A percentile compares a stretch with the other conserved stretches of the same genome.
Conservation (phyloP, 768 basidiomycete genomes). For the Boletus coccyginus region DNA sequence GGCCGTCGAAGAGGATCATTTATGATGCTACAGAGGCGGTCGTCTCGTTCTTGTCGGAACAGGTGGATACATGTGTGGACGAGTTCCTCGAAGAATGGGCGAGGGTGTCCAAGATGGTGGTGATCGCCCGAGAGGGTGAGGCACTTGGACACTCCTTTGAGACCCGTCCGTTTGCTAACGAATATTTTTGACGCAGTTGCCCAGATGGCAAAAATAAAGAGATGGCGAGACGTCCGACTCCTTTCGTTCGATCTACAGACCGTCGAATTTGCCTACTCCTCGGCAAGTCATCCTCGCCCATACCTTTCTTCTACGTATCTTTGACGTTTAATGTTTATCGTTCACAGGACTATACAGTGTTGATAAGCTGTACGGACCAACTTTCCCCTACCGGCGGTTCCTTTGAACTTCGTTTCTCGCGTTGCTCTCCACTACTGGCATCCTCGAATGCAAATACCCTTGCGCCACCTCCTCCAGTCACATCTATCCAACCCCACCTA, state of each 20-base stretch:
- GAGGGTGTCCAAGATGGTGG: constrained; percentile 88
- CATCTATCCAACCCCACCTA: constrained; percentile 28
- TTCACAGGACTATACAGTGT: constrained; percentile 67
- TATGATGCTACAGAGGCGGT: constrained; percentile 88
- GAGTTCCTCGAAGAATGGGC: constrained; percentile 94
- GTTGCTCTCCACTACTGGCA: constrained; percentile 29
- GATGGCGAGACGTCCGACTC: constrained; percentile 75
- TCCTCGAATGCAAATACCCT: constrained; percentile 16
- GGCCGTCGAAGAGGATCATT: constrained; percentile 84
- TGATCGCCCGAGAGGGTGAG: constrained; percentile 85
- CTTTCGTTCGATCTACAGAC: constrained; percentile 90
- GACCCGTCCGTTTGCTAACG: background rate
- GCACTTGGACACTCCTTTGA: background rate
- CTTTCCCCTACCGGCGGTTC: constrained; percentile 64
- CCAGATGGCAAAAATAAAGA: constrained; percentile 71
- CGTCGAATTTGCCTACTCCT: constrained; percentile 83
- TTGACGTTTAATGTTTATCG: background rate
- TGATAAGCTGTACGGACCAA: constrained; percentile 77
- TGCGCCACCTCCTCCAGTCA: constrained; percentile 26
- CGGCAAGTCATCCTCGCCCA: constrained; percentile 35
- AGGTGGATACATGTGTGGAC: constrained; percentile 85
- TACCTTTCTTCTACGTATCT: background rate
- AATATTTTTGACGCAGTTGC: constrained; percentile 50
- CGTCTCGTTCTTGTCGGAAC: constrained; percentile 83
- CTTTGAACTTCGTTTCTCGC: constrained; percentile 73